Evolutionary conservation across 306 rosid species (phyloP), one percentile per base, ranked within the genome.

Genomic region (Ochetophila trinervis): DNA sequence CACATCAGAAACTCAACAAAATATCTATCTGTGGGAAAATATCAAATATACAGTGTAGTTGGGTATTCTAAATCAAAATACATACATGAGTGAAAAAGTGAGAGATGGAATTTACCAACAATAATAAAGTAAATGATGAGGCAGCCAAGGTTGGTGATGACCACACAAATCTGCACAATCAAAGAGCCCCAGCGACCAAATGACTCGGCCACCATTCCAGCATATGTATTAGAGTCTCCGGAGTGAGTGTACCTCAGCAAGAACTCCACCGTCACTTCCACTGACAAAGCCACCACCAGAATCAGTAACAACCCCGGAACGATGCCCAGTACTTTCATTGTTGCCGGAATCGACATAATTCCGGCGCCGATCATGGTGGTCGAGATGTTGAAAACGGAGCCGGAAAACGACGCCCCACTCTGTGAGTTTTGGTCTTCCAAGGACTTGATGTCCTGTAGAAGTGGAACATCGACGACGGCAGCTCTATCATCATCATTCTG

Each of bases 321-420:
- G 66, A 83, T 56, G 1, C 91, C 88, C 0, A 86, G 54, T 14
- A 86, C 86, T 77, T 86, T 86, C 62, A 79, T 76, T 1, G 88
- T 74, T 2, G 88, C 91, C 62, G 91, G 91, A 54, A 86, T 58
- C 1, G 91, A 79, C 88, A 86, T 83, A 61, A 83, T 86, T 57
- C 91, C 87, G 53, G 91, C 88, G 0, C 91, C 88, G 0, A 86
- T 49, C 82, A 83, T 83, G 68, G 87, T 79, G 12, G 88, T 86
- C 10, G 87, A 71, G 44, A 86, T 53, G 78, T 86, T 86, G 83
- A 86, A 81, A 21, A 83, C 78, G 11, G 91, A 88, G 24, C 78
- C 73, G 24, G 63, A 12, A 20, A 67, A 74, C 7, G 78, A 67
- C 8, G 78, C 68, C 0, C 42, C 63, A 17, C 15, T n/a, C 5